Percentiles rank a stretch among this genome's conserved stretches.
Evolutionary conservation across 2,329 filamentous ascomycete species (phyloP).

Genomic region (Paramyrothecium roridum): DNA sequence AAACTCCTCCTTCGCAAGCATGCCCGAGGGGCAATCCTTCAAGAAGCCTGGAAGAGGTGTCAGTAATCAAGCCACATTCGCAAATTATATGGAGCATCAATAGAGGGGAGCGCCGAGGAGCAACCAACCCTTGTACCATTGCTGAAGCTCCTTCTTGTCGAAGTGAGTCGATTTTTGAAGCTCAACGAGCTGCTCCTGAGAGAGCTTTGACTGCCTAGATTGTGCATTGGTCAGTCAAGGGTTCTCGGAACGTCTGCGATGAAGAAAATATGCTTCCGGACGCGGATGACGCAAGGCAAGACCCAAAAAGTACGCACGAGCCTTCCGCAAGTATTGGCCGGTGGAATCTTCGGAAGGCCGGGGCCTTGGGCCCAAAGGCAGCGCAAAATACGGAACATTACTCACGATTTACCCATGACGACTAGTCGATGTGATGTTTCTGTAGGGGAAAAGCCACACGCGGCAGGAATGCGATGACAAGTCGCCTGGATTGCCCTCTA

Average conservation of each 20-base stretch:
- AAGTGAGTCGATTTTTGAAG: slow-evolving; percentile 97
- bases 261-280: background rate
- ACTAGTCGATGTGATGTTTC: slow-evolving; percentile 5
- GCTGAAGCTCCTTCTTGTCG: slow-evolving; percentile 98
- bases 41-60: slow-evolving; percentile 68
- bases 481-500: no score
- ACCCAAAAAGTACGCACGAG: no score
- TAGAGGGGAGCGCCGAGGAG: background rate
- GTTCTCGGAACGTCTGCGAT: background rate
- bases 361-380: background rate
- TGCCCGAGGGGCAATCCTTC: slow-evolving; percentile 96
- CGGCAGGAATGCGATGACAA: no score
- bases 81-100: background rate
- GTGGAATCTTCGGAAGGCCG: background rate
- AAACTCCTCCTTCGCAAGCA: slow-evolving; percentile 97
- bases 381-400: slow-evolving; percentile 13
- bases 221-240: slow-evolving; percentile 6
- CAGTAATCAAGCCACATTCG: no score
- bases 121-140: slow-evolving; percentile 95
- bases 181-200: slow-evolving; percentile 90
- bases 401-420: slow-evolving; percentile 54
- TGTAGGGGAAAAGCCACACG: slow-evolving; percentile 6
- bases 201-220: slow-evolving; percentile 92
- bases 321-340: no score
- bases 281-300: background rate